Evolutionary conservation across 305 asterid genomes (phyloP), one percentile per base, ranked within the genome.

Genomic region (Stenogyne calaminthoides): DNA sequence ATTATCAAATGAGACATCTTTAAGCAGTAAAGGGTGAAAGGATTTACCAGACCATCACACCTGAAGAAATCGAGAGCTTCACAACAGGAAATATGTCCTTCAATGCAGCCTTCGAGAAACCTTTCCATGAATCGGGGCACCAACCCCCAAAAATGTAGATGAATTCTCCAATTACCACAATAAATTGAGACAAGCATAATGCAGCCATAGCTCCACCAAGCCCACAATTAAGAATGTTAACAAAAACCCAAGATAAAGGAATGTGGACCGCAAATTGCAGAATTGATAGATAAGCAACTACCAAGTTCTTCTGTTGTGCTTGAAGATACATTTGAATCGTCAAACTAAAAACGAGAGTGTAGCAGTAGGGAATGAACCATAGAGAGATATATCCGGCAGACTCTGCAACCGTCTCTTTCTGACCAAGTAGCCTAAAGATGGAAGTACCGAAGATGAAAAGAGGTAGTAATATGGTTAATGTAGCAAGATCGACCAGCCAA

Each of bases 401-500:
- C 2, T 16, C 72, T 0, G 87, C 79, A 34, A 85, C 67, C 3
- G 61, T 18, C 52, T 20, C 64, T n/a, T 83, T 86, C 64, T 85
- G 83, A 11, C 89, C 87, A 1, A 85, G 83, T 29, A 85, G 84
- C 72, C 72, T 76, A 65, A 80, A 85, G 67, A 85, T 76, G 22
- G 84, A 36, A 25, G 83, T 7, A 25, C 81, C 87, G 1, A 85
- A 83, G 68, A 79, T 6, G 61, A 85, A 85, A 4, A 83, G 67
- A 2, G 89, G 89, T n/a, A 85, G 44, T 12, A 85, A 70, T 51
- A 85, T 72, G 49, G 87, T 83, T 55, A 79, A 39, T 0, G 87
- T 76, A 2, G 60, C 22, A 25, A 85, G 73, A 76, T 85, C 89
- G 5, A 85, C 86, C 61, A 85, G 16, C 89, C 89, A 85, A 8